These are phyloP conservation scores for Blastobotrys illinoisensis DNA, from an alignment of 1,139 yeast species.

Conservation along the genomic window DNA sequence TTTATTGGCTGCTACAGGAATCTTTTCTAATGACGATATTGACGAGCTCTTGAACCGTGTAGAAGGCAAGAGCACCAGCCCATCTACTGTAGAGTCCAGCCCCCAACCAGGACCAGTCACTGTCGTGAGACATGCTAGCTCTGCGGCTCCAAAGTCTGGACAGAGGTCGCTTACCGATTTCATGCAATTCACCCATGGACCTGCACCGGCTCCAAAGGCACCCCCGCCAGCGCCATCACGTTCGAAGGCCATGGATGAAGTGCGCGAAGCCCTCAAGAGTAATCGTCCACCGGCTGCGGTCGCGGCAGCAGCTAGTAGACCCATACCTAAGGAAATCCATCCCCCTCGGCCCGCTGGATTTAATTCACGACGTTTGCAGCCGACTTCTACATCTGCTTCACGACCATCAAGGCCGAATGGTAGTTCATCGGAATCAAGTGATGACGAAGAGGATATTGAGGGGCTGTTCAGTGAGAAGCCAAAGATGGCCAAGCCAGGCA, in stretches of 20 bases:
- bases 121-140: constrained; percentile 12
- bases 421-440: background rate
- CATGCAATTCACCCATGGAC: constrained; percentile 15
- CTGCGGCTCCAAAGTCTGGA: constrained; percentile 11
- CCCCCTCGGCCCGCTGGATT: constrained; percentile 86
- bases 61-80: background rate
- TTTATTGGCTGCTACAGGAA: constrained; percentile 23
- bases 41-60: constrained; percentile 13
- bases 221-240: constrained; percentile 15
- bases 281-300: constrained; percentile 8
- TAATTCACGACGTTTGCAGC: constrained; percentile 36
- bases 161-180: constrained; percentile 22
- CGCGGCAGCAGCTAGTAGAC: constrained; percentile 12
- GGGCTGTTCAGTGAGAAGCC: constrained; percentile 24
- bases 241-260: constrained; percentile 26
- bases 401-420: constrained; percentile 20
- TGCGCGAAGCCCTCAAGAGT: constrained; percentile 23
- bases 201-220: constrained; percentile 13
- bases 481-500: constrained; percentile 9
- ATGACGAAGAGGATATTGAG: constrained; percentile 26
- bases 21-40: constrained; percentile 20
- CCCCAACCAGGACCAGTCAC: background rate
- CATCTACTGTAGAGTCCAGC: background rate
- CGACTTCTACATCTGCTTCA: constrained; percentile 18
- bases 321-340: constrained; percentile 35